These are phyloP conservation scores for Kalmusia sp. DNA, from an alignment of 2,329 filamentous ascomycete genomes.

Conservation along the genomic window DNA sequence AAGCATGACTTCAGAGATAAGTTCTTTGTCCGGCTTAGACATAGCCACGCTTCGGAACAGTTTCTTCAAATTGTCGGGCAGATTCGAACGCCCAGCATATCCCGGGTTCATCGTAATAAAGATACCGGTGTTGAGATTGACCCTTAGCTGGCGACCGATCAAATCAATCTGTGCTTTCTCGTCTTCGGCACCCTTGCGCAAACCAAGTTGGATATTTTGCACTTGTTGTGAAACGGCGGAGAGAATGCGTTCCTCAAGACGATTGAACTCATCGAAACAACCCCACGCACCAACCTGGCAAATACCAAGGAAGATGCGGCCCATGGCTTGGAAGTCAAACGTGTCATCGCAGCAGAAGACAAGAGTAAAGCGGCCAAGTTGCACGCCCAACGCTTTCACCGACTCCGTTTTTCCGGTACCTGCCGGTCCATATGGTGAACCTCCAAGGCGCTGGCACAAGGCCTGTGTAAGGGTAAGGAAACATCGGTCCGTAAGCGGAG, in stretches of 20 bases:
- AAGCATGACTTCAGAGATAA: constrained; percentile 99
- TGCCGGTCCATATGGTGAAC: constrained; percentile 95
- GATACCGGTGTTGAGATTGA: constrained; percentile 93
- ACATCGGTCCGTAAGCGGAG: constrained; percentile 95
- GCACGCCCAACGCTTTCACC: constrained; percentile 95
- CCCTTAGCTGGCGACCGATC: constrained; percentile 85
- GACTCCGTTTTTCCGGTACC: constrained; percentile 99
- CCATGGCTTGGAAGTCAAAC: constrained; percentile 99
- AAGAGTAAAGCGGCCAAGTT: constrained; percentile 95
- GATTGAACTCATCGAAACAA: constrained; percentile 99
- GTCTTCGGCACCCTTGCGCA: constrained; percentile 84
- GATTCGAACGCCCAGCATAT: constrained; percentile 95
- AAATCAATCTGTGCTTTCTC: constrained; percentile 90
- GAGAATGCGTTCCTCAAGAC: constrained; percentile 94
- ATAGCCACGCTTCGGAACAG: constrained; percentile 98
- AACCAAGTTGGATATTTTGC: constrained; percentile 96
- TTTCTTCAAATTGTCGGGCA: constrained; percentile 99
- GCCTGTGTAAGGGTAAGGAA: constrained; percentile 98
- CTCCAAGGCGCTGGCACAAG: constrained; percentile 90
- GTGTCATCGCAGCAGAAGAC: constrained; percentile 99
- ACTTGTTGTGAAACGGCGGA: constrained; percentile 99
- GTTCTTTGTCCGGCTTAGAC: constrained; percentile 99
- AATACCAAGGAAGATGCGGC: constrained; percentile 97
- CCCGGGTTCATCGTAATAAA: constrained; percentile 99
- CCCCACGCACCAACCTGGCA: constrained; percentile 99